A percentile compares a stretch with the other conserved stretches of the same genome.
These are phyloP conservation scores for Tuber umbilicatum DNA, from an alignment of 495 filamentous ascomycete genomes.

Conservation along the genomic window DNA sequence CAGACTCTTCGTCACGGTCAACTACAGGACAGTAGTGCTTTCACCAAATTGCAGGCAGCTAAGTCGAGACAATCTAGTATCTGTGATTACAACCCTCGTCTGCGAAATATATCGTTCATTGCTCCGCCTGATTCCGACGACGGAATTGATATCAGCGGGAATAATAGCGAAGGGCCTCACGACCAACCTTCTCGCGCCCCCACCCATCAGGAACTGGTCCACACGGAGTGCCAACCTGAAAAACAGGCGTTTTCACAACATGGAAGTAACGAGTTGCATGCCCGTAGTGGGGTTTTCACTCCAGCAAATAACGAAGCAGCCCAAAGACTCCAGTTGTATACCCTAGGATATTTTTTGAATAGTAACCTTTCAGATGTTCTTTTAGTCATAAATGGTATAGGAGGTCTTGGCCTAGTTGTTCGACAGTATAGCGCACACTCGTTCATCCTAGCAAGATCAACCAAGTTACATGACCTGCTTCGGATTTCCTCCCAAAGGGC, in stretches of 20 bases:
- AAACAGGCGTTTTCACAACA: neutral
- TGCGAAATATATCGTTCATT: slow-evolving; percentile 35
- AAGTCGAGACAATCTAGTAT: slow-evolving; percentile 14
- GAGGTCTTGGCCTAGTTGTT: slow-evolving; percentile 9
- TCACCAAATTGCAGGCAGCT: slow-evolving; percentile 11
- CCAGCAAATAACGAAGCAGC: slow-evolving; percentile 9
- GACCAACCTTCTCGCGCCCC: neutral
- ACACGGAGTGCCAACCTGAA: neutral
- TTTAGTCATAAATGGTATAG: slow-evolving; percentile 22
- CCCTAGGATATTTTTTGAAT: slow-evolving; percentile 31
- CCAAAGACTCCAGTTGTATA: slow-evolving; percentile 27
- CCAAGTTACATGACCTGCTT: slow-evolving; percentile 26
- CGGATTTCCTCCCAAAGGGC: neutral
- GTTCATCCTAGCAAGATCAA: slow-evolving; percentile 34
- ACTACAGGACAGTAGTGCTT: slow-evolving; percentile 15
- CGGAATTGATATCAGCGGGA: neutral
- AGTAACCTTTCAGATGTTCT: slow-evolving; percentile 33
- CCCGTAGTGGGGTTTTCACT: neutral
- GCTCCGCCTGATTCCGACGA: slow-evolving; percentile 10
- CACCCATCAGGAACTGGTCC: neutral
- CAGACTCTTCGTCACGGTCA: slow-evolving; percentile 23
- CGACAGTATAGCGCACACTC: slow-evolving; percentile 31
- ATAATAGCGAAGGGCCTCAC: neutral
- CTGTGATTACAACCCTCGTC: slow-evolving; percentile 21
- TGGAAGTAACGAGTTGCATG: neutral